phyloP scores from a whole-genome alignment of 2,329 filamentous ascomycete species.

The Ophiosphaerella korrae region DNA sequence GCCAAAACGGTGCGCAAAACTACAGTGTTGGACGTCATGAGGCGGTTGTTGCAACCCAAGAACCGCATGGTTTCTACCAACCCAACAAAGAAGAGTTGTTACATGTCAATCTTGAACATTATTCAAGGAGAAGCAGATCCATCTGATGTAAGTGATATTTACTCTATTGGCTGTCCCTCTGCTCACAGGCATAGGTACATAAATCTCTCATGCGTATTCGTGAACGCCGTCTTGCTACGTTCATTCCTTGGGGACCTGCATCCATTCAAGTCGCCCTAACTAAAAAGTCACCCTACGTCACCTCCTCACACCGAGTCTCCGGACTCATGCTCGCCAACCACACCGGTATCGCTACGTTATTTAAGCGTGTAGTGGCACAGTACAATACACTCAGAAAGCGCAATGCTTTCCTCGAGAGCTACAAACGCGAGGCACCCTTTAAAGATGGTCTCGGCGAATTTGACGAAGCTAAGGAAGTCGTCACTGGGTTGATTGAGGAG shows the following conservation, averaged over 20 bases:
- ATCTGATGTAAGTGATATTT: constrained; percentile 70
- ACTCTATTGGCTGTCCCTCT: neutral
- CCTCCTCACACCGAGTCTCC: constrained; percentile 91
- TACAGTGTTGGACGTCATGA: constrained; percentile 97
- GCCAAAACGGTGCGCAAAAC: constrained; percentile 98
- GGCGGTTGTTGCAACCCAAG: constrained; percentile 91
- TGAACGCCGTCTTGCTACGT: constrained; percentile 89
- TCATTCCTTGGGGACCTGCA: constrained; percentile 97
- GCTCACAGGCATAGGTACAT: constrained; percentile 65
- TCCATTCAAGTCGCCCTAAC: constrained; percentile 97
- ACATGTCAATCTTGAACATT: constrained; percentile 98
- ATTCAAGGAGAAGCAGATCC: constrained; percentile 98
- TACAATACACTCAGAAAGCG: constrained; percentile 95
- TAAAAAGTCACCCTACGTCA: constrained; percentile 94
- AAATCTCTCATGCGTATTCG: constrained; percentile 96
- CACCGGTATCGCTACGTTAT: constrained; percentile 94
- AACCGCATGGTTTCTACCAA: constrained; percentile 99
- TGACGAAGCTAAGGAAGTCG: constrained; percentile 90
- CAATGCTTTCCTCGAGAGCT: constrained; percentile 94
- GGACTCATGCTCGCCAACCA: constrained; percentile 98
- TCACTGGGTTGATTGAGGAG: constrained; percentile 87
- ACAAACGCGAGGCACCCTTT: constrained; percentile 95
- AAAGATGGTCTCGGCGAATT: constrained; percentile 91
- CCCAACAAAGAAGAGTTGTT: constrained; percentile 95
- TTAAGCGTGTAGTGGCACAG: constrained; percentile 89